Conservation (phyloP, 2,329 filamentous ascomycete genomes). For the Helotiales sp. region DNA sequence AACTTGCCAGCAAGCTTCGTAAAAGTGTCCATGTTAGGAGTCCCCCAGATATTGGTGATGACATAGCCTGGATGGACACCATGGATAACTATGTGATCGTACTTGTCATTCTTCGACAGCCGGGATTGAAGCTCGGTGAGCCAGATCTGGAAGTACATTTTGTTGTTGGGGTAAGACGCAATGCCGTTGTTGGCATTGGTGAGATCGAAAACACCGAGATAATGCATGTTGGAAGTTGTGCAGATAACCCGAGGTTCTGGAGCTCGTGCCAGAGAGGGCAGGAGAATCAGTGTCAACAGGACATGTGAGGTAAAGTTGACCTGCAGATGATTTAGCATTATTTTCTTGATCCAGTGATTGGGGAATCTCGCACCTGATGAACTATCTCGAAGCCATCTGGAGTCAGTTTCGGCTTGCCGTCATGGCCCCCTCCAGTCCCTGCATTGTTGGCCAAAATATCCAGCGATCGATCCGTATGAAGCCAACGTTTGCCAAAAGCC, state of each 20-base stretch:
- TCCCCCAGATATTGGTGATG: conserved; percentile 41
- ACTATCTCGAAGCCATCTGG: conserved; percentile 43
- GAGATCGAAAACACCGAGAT: conserved; percentile 39
- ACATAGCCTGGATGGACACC: conserved; percentile 44
- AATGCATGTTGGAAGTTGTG: conserved; percentile 42
- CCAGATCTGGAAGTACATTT: conserved; percentile 45
- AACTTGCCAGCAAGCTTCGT: background rate
- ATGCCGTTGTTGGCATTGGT: conserved; percentile 37
- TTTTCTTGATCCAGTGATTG: background rate
- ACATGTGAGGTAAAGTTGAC: conserved; percentile 44
- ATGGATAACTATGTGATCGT: conserved; percentile 41
- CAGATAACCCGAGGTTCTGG: conserved; percentile 40
- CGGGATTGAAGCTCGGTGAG: conserved; percentile 42
- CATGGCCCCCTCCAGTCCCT: conserved; percentile 32
- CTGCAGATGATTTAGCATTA: conserved; percentile 19
- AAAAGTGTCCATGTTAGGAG: background rate
- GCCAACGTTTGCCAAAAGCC: conserved; percentile 38
- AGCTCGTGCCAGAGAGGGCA: conserved; percentile 39
- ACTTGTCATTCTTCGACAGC: conserved; percentile 30
- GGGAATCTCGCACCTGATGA: conserved; percentile 31
- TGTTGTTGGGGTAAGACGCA: conserved; percentile 42
- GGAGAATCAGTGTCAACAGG: conserved; percentile 39
- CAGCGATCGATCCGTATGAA: conserved; percentile 34
- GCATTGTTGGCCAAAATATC: conserved; percentile 44
- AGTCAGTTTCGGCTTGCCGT: conserved; percentile 26